Evolutionary conservation across 176 grass and related monocot genomes (phyloP), one percentile per base, ranked within the genome.

Genomic region (Leersia perrieri): DNA sequence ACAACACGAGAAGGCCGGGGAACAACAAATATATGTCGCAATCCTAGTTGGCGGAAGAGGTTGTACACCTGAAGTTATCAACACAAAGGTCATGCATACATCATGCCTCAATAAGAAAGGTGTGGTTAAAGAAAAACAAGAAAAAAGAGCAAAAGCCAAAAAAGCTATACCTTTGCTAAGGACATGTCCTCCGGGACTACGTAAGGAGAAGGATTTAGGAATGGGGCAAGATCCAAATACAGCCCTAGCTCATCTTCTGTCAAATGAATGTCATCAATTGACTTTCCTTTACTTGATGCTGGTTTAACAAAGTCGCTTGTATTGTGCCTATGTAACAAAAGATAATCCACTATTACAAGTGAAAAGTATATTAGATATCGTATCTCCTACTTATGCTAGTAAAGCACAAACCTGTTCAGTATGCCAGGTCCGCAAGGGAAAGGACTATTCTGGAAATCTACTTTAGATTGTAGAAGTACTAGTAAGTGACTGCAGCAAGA

Each of bases 221-320:
- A 98, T 16, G 96, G 96, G 3, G 90, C 87, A 22, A 98, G 92
- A 98, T 98, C 96, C 72, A 98, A 88, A 74, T 95, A 98, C 66
- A 93, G 78, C 7, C 90, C 88, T 58, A 95, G 78, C 55, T 98
- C 96, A 70, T 93, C 96, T 60, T 89, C 90, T 25, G 92, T 91
- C 35, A 98, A 72, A 84, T 91, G 79, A 91, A 98, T 98, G 68
- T 98, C 96, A 75, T 98, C 96, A 66, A 99, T 93, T 16, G 92
- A 90, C 72, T 91, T 95, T 63, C 96, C 96, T 93, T 95, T 99
- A 87, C 96, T 99, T 82, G 96, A 93, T 73, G 91, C 78, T 67
- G 96, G 96, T 84, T 99, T 99, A 70, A 99, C 90, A 70, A 99
- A 99, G 80, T 99, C 96, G 67, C 96, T 99, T 55, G 95, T 91